Percentiles rank a stretch among this genome's conserved stretches.
phyloP scores from a whole-genome alignment of 2,329 filamentous ascomycete species.

The Tolypocladium tundrense region DNA sequence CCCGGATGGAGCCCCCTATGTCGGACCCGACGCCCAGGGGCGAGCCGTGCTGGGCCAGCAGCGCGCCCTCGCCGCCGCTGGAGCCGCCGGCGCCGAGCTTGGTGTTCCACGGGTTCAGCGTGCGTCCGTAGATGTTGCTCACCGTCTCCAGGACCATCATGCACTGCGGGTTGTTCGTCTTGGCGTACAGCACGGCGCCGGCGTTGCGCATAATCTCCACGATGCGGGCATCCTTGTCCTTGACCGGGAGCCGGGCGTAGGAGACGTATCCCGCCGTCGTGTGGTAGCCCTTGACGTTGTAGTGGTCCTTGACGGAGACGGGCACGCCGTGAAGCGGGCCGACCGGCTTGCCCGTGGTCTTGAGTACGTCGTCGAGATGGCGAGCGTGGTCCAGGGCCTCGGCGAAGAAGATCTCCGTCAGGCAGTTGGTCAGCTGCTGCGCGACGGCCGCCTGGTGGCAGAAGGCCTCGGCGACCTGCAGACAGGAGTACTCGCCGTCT shows the following conservation, averaged over 20 bases:
- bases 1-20: constrained; percentile 29
- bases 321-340: constrained; percentile 51
- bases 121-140: constrained; percentile 54
- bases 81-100: constrained; percentile 52
- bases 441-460: constrained; percentile 16
- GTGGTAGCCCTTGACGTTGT: constrained; percentile 4
- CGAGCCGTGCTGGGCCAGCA: constrained; percentile 29
- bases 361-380: constrained; percentile 27
- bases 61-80: constrained; percentile 44
- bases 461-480: constrained; percentile 15
- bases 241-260: constrained; percentile 22
- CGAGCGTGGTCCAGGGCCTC: constrained; percentile 32
- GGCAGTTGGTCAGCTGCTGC: constrained; percentile 24
- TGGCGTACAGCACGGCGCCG: constrained; percentile 41
- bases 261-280: constrained; percentile 5
- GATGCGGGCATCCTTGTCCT: constrained; percentile 2
- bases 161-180: constrained; percentile 58
- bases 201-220: constrained; percentile 4
- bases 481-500: constrained; percentile 8
- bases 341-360: constrained; percentile 2
- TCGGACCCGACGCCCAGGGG: constrained; percentile 30
- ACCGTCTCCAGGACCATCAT: constrained; percentile 46
- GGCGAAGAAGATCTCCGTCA: constrained; percentile 39
- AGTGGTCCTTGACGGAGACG: constrained; percentile 23
- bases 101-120: constrained; percentile 53